A percentile compares a stretch with the other conserved stretches of the same genome.
Evolutionary conservation across 1,284 basidiomycete species (phyloP).

Genomic region (Fistulina hepatica): DNA sequence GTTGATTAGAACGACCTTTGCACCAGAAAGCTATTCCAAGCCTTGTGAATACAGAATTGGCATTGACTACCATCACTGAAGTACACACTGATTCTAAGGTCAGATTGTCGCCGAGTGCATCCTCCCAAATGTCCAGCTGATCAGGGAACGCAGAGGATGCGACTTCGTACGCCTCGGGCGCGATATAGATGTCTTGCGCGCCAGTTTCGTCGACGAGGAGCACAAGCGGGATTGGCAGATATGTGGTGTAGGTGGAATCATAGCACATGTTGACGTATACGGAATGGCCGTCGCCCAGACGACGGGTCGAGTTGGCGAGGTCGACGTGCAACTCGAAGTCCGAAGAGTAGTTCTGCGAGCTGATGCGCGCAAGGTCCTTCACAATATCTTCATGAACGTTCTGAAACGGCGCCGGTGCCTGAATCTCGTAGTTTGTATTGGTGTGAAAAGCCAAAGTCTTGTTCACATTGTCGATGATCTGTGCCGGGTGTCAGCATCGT

Average conservation of each 20-base stretch:
- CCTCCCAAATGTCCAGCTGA: slow-evolving; percentile 43
- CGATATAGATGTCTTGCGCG: slow-evolving; percentile 40
- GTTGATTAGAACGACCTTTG: slow-evolving; percentile 42
- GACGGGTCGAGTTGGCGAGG: slow-evolving; percentile 40
- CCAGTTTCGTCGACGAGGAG: slow-evolving; percentile 36
- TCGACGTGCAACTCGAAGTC: slow-evolving; percentile 47
- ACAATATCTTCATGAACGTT: slow-evolving; percentile 47
- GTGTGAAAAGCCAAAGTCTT: slow-evolving; percentile 34
- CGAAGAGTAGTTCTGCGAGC: slow-evolving; percentile 30
- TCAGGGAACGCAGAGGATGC: slow-evolving; percentile 42
- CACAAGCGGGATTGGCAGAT: slow-evolving; percentile 42
- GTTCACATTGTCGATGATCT: slow-evolving; percentile 47
- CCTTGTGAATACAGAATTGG: no score
- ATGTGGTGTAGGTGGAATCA: slow-evolving; percentile 38
- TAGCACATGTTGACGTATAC: slow-evolving; percentile 43
- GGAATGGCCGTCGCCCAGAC: slow-evolving; percentile 48
- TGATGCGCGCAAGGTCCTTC: slow-evolving; percentile 39
- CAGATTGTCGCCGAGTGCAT: slow-evolving; percentile 36
- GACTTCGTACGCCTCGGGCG: slow-evolving; percentile 46
- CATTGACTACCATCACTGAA: no score
- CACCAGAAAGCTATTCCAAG: slow-evolving; percentile 37
- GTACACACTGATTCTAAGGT: slow-evolving; percentile 34
- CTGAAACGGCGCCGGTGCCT: slow-evolving; percentile 40
- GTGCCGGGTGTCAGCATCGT: slow-evolving; percentile 3
- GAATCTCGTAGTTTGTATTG: slow-evolving; percentile 10